Evolutionary conservation across 2,329 filamentous ascomycete genomes (phyloP), one percentile per base, ranked within the genome.

Genomic region (Cladosporium phlei): DNA sequence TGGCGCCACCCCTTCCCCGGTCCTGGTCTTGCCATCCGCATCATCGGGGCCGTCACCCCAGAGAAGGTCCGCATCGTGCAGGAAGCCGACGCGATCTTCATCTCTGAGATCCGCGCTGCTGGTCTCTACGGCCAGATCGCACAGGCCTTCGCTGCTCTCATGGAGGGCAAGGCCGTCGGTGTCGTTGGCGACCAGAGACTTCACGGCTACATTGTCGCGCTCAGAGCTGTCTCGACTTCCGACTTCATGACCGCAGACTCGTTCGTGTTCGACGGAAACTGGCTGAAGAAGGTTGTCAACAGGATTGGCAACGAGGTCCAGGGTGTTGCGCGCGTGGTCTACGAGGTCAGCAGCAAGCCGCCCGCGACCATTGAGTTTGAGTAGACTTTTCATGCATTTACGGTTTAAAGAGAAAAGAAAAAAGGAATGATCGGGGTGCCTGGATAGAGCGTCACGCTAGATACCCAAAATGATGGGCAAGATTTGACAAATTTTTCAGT

Each of bases 41-140:
- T 95, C 50, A 72, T 95, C 1, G 90, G 90, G 27, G 89, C 94
- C 57, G 83, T 95, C 11, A 95, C 87, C 1, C 76, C 75, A 2
- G 85, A 90, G 62, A 79, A 85, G 32, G 84, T 95, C 12, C 79
- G 80, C 46, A 93, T 95, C 53, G 87, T 81, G 2, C 72, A 86
- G n/a, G 73, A 85, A 62, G 86, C 86, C 1, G 87, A 90, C 59
- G 62, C 80, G 60, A 90, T 91, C 60, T 90, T 86, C 69, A 88
- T 90, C 56, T 75, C 76, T 52, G 82, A 83, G 75, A 90, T 91
- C 68, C 75, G 72, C 58, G 77, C 79, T 47, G 83, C 83, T 0
- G 86, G 85, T 9, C 66, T 89, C 17, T 91, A 91, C 64, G 67
- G 85, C 48, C 66, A 90, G 58, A 86, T 86, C 53, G 76, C 73